Evolutionary conservation across 495 filamentous ascomycete species (phyloP), one percentile per base, ranked within the genome.

Genomic region (Xylaria bambusicola): DNA sequence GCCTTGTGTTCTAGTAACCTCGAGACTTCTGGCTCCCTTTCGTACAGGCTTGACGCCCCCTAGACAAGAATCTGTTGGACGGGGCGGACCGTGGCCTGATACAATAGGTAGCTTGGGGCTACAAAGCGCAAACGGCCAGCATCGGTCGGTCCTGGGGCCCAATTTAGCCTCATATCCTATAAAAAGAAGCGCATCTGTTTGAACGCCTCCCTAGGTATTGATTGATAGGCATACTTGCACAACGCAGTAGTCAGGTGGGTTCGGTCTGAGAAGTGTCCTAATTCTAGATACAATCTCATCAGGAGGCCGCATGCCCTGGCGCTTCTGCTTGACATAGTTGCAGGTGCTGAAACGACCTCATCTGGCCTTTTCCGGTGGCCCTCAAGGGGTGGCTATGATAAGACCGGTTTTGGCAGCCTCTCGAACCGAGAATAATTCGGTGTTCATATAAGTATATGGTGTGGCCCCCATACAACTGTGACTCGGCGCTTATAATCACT

Each of bases 321-420:
- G 29, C 33, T 15, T 46, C 18, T 35, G 41, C 42, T 47, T 31
- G 52, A 41, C 52, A 29, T 42, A 9, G 33, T 17, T 41, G 50
- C 50, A 52, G 33, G 27, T 17, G 36, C 44, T 54, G 36, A 44
- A 45, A 54, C 52, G 7, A 36, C 27, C 29, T 29, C 20, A 53
- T 18, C 29, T 33, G 38, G 52, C 23, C 50, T 7, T 54, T 36
- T 10, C 26, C 21, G 33, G 12, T 23, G 41, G 20, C 52, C 40
- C n/a, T 36, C 29, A 5, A 33, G 31, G 29, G 40, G 53, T 24
- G 27, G 20, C 41, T 21, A 54, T 18, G 27, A 26, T 12, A 33
- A 33, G 52, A 31, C 36, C 38, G 6, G 10, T 15, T 44, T 20
- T 33, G n/a, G 38, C 17, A 53, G 36, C 36, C 38, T 54, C 35